Percentiles rank a stretch among this genome's conserved stretches.
phyloP scores from a whole-genome alignment of 805 yeast genomes.

The Tetrapisispora taiwanensis region DNA sequence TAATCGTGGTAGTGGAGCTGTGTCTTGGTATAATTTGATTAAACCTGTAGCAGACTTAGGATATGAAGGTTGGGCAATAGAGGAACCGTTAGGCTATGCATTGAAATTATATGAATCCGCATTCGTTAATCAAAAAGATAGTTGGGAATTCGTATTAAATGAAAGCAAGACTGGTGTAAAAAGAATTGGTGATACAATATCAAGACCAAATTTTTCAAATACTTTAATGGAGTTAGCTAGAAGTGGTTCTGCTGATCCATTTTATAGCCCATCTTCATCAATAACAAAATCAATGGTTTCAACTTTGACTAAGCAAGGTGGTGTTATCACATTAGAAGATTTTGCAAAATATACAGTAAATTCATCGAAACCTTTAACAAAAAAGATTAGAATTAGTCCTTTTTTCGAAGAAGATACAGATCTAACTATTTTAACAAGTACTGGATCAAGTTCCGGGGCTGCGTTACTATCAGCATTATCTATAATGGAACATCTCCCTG shows the following conservation, averaged over 20 bases:
- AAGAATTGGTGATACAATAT: conserved; percentile 48
- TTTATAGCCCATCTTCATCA: conserved; percentile 75
- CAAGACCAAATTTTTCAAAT: conserved; percentile 51
- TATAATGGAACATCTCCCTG: conserved; percentile 42
- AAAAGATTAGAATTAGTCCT: conserved; percentile 19
- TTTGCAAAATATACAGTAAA: conserved; percentile 50
- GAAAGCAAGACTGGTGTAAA: conserved; percentile 29
- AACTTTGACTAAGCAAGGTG: conserved; percentile 46
- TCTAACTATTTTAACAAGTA: conserved; percentile 44
- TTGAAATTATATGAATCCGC: conserved; percentile 31
- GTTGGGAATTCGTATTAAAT: conserved; percentile 50
- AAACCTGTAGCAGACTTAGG: conserved; percentile 65
- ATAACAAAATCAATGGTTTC: conserved; percentile 53
- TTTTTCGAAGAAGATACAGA: conserved; percentile 30
- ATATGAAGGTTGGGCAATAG: conserved; percentile 52
- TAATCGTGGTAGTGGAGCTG: conserved; percentile 58
- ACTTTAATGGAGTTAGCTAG: conserved; percentile 60
- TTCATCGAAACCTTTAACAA: conserved; percentile 30
- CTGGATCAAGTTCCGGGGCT: conserved; percentile 77
- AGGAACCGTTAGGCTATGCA: conserved; percentile 36
- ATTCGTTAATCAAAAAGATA: conserved; percentile 25
- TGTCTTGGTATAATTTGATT: conserved; percentile 63
- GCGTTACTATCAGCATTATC: conserved; percentile 69
- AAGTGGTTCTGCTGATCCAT: conserved; percentile 68
- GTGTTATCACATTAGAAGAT: conserved; percentile 57